Evolutionary conservation across 2,329 filamentous ascomycete species (phyloP), one percentile per base, ranked within the genome.

Genomic region (Cercospora brassicicola): DNA sequence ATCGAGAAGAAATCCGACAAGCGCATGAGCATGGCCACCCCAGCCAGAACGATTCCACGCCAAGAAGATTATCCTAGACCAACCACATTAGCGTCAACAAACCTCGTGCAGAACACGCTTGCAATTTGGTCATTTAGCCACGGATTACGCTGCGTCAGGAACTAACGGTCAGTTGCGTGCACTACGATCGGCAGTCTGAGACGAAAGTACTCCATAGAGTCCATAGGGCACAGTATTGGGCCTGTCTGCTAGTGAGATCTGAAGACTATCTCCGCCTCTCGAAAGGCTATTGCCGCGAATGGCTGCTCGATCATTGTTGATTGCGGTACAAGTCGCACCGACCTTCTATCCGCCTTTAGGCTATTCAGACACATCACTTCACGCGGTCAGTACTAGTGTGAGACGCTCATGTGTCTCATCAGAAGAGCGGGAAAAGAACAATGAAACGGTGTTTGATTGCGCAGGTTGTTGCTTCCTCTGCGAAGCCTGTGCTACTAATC

Each of bases 51-150:
- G 31, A 18, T 33, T 36, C n/a, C 9, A 28, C 10, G 61, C 61
- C 61, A 63, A 63, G 61, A 63, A 15, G 13, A 20, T 26, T 18
- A 63, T 26, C 61, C 61, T 20, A 20, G 45, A 53, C 61, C 61
- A 63, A 63, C 61, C 61, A 63, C 61, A 63, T 36, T 63, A 63
- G 61, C 61, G 61, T 15, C 39, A 10, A 55, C 23, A 26, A 28
- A 28, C 48, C 20, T 63, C 30, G 61, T 33, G 39, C 42, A 36
- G 26, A 63, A 26, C 42, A 63, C 61, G 45, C 61, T 30, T 55
- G 42, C 61, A 31, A 28, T 36, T 15, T 56, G 61, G 61, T 55
- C 30, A 63, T 33, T 63, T 39, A 63, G 45, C 61, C 61, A 63
- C 23, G 45, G 45, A 63, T 63, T 63, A 63, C 61, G 61, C 61